phyloP scores from a whole-genome alignment of 2,329 filamentous ascomycete genomes.

The Aspergillus hortae region DNA sequence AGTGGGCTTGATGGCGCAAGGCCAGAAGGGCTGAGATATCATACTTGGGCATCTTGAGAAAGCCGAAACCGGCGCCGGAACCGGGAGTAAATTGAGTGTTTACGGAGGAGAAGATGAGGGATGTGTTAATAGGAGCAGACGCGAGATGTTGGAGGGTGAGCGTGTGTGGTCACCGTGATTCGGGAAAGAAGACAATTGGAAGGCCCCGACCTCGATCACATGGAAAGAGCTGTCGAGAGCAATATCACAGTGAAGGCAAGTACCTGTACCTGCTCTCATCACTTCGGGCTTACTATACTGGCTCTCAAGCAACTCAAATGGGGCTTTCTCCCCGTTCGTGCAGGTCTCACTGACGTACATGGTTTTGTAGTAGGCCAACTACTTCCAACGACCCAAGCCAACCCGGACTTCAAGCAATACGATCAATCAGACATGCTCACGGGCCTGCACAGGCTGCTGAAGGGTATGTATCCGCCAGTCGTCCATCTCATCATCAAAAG shows the following conservation, averaged over 20 bases:
- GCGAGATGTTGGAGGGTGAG: neutral
- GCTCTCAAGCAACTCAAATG: no score
- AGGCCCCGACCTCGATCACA: no score
- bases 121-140: neutral
- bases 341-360: neutral
- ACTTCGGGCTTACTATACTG: no score
- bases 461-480: conserved; percentile 23
- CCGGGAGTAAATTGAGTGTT: neutral
- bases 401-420: neutral
- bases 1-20: conserved; percentile 25
- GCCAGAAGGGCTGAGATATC: conserved; percentile 36
- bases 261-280: no score
- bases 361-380: neutral
- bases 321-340: no score
- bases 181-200: neutral
- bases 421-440: conserved; percentile 47
- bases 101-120: neutral
- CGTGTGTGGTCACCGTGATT: neutral
- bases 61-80: neutral
- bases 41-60: conserved; percentile 31
- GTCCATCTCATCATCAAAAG: conserved; percentile 46
- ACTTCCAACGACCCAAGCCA: neutral
- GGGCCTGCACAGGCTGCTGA: conserved; percentile 41
- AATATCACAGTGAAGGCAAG: no score
- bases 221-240: no score